Conservation (phyloP, 129 eudicot genomes). For the Flaveria sonorensis region DNA sequence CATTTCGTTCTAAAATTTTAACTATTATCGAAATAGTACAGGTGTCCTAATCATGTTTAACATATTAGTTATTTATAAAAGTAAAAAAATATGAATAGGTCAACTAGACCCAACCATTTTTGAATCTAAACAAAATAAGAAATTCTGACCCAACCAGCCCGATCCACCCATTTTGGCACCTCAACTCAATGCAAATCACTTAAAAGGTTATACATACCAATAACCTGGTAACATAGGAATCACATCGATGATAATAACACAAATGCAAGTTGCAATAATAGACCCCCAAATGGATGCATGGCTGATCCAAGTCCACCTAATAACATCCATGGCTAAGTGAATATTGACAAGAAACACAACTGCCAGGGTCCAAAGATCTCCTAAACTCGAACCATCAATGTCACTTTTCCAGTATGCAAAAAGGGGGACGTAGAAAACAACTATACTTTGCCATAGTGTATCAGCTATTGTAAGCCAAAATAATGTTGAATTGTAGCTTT, state of each 20-base stretch:
- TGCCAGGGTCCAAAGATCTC: slow-evolving; percentile 91
- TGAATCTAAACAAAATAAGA: not conserved
- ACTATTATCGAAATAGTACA: not conserved
- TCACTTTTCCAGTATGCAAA: slow-evolving; percentile 70
- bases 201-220: slow-evolving; percentile 61
- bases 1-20: not conserved
- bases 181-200: not conserved
- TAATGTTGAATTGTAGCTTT: slow-evolving; percentile 64
- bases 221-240: slow-evolving; percentile 72
- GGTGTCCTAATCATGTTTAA: not conserved
- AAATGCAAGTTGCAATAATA: slow-evolving; percentile 69
- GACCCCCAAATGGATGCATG: slow-evolving; percentile 93
- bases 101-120: not conserved
- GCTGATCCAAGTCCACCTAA: slow-evolving; percentile 83
- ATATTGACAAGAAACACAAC: slow-evolving; percentile 78
- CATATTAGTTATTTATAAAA: too few relatives aligned
- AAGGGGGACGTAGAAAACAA: slow-evolving; percentile 67
- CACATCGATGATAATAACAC: slow-evolving; percentile 73
- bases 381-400: slow-evolving; percentile 74
- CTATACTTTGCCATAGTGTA: slow-evolving; percentile 91
- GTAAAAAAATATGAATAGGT: not conserved
- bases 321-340: slow-evolving; percentile 91
- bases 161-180: not conserved
- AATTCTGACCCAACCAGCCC: not conserved
- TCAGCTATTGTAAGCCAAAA: slow-evolving; percentile 87